Conservation (phyloP, 306 rosid species). For the Prunus mume region DNA sequence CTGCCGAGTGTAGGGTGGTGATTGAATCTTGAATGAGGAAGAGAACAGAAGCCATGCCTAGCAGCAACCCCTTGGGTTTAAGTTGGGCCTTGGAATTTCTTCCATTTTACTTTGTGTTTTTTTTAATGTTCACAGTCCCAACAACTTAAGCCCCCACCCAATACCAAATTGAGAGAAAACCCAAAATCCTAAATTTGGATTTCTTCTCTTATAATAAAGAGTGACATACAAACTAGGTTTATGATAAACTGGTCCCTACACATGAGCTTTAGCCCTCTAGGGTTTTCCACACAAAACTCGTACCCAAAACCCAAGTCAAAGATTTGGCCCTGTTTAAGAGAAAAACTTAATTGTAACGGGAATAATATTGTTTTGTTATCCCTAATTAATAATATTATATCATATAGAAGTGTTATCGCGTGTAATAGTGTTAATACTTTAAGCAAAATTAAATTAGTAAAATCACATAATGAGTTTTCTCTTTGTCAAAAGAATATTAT, state of each 20-base stretch:
- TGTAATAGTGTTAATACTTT: fast-evolving
- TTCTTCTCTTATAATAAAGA: not conserved
- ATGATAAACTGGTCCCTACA: not conserved
- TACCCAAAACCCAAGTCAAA: not conserved
- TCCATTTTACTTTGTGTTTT: not conserved
- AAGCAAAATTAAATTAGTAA: not conserved
- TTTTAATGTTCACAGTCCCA: not conserved
- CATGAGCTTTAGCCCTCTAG: not conserved
- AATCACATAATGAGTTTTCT: not conserved
- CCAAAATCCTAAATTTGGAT: not conserved
- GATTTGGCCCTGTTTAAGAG: too few species aligned
- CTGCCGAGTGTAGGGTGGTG: not conserved
- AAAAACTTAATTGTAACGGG: too few species aligned
- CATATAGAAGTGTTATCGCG: fast-evolving
- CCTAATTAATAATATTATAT: fast-evolving
- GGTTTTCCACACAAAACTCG: not conserved
- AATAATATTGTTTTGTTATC: too few species aligned
- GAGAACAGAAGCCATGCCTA: not conserved
- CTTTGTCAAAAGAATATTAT: not conserved
- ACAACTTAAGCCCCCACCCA: not conserved
- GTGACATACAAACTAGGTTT: not conserved
- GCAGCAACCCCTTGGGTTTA: not conserved
- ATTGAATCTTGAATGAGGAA: not conserved
- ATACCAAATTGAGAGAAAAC: not conserved
- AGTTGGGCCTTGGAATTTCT: not conserved